phyloP scores from a whole-genome alignment of 768 basidiomycete species.

The Termitomyces sp. region DNA sequence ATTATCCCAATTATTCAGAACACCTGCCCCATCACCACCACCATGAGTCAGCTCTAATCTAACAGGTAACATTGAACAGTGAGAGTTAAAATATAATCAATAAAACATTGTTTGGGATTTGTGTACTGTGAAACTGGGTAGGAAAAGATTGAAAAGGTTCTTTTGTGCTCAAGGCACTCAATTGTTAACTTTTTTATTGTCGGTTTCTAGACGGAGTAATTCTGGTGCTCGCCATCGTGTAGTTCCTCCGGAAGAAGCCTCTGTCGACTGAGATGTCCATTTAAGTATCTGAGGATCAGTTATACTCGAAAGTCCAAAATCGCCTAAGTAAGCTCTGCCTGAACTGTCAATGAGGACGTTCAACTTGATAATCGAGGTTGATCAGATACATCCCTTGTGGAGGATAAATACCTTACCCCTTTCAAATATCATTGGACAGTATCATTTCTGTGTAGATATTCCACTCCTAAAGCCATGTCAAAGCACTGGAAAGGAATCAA shows the following conservation, averaged over 20 bases:
- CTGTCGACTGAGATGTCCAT: conserved; percentile 12
- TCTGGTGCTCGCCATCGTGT: conserved; percentile 11
- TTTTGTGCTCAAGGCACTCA: too few relatives aligned
- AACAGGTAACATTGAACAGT: too few relatives aligned
- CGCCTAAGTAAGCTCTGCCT: conserved; percentile 16
- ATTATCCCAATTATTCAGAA: too few relatives aligned
- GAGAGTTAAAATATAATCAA: too few relatives aligned
- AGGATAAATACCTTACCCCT: conserved; percentile 12
- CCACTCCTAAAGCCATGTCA: conserved; percentile 21
- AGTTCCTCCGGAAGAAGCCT: conserved; percentile 6
- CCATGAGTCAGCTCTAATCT: too few relatives aligned
- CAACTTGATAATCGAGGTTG: not conserved
- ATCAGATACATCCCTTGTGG: not conserved
- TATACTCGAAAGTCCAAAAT: conserved; percentile 18
- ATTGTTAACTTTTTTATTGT: not conserved
- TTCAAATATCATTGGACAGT: conserved; percentile 28
- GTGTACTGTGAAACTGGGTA: too few relatives aligned
- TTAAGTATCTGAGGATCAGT: conserved; percentile 6
- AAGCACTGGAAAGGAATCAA: conserved; percentile 2
- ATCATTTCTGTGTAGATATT: conserved; percentile 19
- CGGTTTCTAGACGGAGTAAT: not conserved
- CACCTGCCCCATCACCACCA: too few relatives aligned
- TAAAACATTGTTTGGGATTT: too few relatives aligned
- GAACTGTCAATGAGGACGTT: conserved; percentile 16
- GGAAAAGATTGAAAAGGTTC: too few relatives aligned